Conservation (phyloP, 805 yeast species). For the Wickerhamomyces subpelliculosus region DNA sequence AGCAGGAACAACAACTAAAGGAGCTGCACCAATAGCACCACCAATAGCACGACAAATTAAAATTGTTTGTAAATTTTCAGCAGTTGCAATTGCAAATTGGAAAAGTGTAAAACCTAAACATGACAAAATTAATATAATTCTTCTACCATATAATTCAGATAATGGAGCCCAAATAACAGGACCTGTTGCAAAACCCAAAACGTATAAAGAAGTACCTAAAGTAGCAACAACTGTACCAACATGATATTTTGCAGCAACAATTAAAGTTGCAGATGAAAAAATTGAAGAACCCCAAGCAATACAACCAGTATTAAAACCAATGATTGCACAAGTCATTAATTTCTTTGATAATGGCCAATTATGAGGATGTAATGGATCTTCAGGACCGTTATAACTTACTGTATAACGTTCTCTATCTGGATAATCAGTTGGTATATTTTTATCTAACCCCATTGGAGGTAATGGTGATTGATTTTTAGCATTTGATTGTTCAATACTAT, state of each 20-base stretch:
- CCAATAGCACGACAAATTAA: slow-evolving; percentile 73
- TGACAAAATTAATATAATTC: slow-evolving; percentile 50
- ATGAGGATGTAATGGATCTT: slow-evolving; percentile 76
- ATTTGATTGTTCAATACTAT: slow-evolving; percentile 21
- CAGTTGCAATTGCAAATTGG: slow-evolving; percentile 70
- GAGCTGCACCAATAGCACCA: slow-evolving; percentile 80
- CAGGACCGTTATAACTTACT: slow-evolving; percentile 70
- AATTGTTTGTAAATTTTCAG: slow-evolving; percentile 70
- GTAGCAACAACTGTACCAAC: slow-evolving; percentile 66
- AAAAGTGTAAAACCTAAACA: slow-evolving; percentile 51
- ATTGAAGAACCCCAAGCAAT: slow-evolving; percentile 81
- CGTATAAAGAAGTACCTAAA: slow-evolving; percentile 72
- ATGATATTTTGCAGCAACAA: slow-evolving; percentile 42
- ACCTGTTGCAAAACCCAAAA: slow-evolving; percentile 91
- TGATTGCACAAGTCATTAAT: slow-evolving; percentile 31
- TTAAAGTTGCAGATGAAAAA: slow-evolving; percentile 55
- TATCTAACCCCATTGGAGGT: slow-evolving; percentile 62
- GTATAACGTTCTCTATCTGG: slow-evolving; percentile 63
- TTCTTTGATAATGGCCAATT: slow-evolving; percentile 59
- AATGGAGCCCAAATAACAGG: slow-evolving; percentile 89
- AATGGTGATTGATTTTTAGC: slow-evolving; percentile 29
- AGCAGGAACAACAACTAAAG: slow-evolving; percentile 82
- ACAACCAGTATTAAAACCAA: slow-evolving; percentile 44
- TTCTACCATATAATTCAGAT: slow-evolving; percentile 74
- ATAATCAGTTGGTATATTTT: slow-evolving; percentile 32